These are phyloP conservation scores for Globisporangium irregulare DNA, from an alignment of 352 stramenopile genomes.

Conservation along the genomic window DNA sequence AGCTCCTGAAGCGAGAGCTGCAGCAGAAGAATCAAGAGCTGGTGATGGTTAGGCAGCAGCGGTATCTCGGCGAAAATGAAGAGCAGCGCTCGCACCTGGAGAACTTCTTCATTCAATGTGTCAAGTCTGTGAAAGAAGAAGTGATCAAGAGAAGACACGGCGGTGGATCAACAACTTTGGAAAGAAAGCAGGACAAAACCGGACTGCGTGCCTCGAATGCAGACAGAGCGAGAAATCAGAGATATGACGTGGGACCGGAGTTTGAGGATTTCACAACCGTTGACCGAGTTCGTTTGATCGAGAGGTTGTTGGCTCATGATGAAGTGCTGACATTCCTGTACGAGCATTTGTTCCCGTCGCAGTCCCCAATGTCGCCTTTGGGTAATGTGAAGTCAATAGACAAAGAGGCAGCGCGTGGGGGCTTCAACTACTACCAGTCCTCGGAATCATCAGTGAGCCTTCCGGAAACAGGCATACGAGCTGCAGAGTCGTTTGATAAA, in stretches of 20 bases:
- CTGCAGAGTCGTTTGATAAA: background rate
- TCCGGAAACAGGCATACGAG: conserved; percentile 11
- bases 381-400: conserved; percentile 17
- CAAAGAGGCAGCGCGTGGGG: background rate
- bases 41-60: conserved; percentile 34
- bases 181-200: conserved; percentile 23
- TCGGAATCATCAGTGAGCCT: conserved; percentile 22
- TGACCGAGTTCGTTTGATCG: conserved; percentile 72
- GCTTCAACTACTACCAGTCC: conserved; percentile 8
- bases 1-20: conserved; percentile 60
- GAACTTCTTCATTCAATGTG: conserved; percentile 75
- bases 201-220: conserved; percentile 16
- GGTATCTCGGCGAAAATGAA: conserved; percentile 26
- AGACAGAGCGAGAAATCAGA: conserved; percentile 31
- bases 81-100: conserved; percentile 52
- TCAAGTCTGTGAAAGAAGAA: conserved; percentile 83
- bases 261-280: conserved; percentile 66
- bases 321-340: conserved; percentile 78
- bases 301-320: conserved; percentile 73
- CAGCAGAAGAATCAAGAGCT: conserved; percentile 65
- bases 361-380: conserved; percentile 12
- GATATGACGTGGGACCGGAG: conserved; percentile 35
- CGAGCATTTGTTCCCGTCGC: conserved; percentile 65
- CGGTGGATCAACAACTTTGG: background rate
- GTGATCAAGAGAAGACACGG: conserved; percentile 46